These are phyloP conservation scores for Russula vinacea DNA, from an alignment of 768 basidiomycete genomes.

Conservation along the genomic window DNA sequence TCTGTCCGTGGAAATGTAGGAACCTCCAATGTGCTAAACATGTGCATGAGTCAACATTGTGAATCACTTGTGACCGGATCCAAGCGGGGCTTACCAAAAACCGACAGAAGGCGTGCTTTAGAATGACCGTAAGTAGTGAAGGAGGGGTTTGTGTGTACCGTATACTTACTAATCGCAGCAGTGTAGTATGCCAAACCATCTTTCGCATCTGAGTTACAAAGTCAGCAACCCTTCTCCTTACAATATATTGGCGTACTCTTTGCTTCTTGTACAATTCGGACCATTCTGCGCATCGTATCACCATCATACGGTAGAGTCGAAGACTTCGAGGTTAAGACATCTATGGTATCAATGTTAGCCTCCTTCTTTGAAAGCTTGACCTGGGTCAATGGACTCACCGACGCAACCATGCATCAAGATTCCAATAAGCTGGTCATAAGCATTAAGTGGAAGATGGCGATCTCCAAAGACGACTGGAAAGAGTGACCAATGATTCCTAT, in stretches of 20 bases:
- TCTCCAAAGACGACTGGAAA: conserved; percentile 30
- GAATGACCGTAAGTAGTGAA: not conserved
- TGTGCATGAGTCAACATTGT: not conserved
- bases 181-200: conserved; percentile 10
- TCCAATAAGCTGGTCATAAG: conserved; percentile 39
- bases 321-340: conserved; percentile 18
- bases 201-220: conserved; percentile 1
- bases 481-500: conserved; percentile 34
- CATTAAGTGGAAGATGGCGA: conserved; percentile 12
- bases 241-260: conserved; percentile 1
- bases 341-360: not conserved
- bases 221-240: not conserved
- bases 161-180: conserved; percentile 11
- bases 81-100: conserved; percentile 10
- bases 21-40: conserved; percentile 22
- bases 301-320: conserved; percentile 23
- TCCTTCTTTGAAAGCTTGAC: not conserved
- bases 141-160: not conserved
- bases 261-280: conserved; percentile 12
- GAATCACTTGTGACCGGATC: not conserved
- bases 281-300: conserved; percentile 16
- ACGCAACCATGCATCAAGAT: conserved; percentile 41
- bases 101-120: conserved; percentile 15
- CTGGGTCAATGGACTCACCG: conserved; percentile 33
- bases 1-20: conserved; percentile 24